Evolutionary conservation across 441 rosid genomes (phyloP).

Genomic region (Dalechampia spathulata): DNA sequence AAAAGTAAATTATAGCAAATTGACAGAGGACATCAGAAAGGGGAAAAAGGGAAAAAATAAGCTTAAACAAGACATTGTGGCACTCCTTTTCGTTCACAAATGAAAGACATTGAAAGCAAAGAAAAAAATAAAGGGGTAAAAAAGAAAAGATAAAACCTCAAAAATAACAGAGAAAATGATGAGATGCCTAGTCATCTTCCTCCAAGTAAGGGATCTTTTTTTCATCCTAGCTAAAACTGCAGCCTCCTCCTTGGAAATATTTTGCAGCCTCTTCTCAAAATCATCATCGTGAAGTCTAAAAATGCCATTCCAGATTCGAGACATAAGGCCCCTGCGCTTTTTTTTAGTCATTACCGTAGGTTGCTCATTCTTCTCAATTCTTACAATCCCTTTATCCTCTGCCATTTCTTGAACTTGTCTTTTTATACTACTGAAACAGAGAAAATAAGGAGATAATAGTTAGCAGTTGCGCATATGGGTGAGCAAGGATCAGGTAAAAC

Average conservation of each 20-base stretch:
- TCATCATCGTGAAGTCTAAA: constrained; percentile 53
- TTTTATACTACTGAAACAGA: no score
- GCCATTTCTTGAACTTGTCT: constrained; percentile 5
- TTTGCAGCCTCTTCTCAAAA: constrained; percentile 77
- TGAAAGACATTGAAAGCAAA: background rate
- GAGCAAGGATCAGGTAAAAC: no score
- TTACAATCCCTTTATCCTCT: constrained; percentile 8
- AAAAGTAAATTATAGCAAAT: no score
- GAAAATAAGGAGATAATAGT: no score
- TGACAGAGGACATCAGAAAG: no score
- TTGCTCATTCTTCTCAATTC: background rate
- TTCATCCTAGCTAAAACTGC: constrained; percentile 54
- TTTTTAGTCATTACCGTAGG: constrained; percentile 7
- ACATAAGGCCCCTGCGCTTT: constrained; percentile 51
- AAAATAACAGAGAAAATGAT: constrained; percentile 50
- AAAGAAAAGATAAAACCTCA: constrained; percentile 39
- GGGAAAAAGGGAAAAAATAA: no score
- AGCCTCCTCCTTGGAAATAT: constrained; percentile 79
- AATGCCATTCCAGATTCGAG: constrained; percentile 68
- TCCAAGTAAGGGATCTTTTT: constrained; percentile 55
- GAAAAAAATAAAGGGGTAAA: background rate
- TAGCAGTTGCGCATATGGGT: no score
- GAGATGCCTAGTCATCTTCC: constrained; percentile 52
- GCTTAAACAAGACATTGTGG: no score
- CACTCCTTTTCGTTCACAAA: no score